A percentile compares a stretch with the other conserved stretches of the same genome.
phyloP scores from a whole-genome alignment of 306 rosid genomes.

The Rosa chinensis region DNA sequence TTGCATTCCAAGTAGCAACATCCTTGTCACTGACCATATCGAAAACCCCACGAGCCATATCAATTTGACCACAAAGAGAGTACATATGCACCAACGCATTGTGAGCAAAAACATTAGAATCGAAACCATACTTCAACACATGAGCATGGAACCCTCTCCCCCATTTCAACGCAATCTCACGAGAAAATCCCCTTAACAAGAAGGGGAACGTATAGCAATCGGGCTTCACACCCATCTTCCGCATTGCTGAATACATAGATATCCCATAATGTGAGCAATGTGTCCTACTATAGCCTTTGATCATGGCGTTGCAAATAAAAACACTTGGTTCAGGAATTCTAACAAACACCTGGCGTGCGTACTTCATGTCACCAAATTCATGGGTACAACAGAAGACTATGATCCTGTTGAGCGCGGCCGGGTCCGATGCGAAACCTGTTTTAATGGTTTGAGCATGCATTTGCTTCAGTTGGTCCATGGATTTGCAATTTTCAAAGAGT shows the following conservation, averaged over 20 bases:
- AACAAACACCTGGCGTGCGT: conserved; percentile 70
- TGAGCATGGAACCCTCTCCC: conserved; percentile 66
- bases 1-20: conserved; percentile 72
- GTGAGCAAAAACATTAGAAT: conserved; percentile 63
- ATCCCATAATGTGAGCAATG: conserved; percentile 46
- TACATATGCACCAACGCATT: conserved; percentile 69
- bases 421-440: conserved; percentile 47
- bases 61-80: conserved; percentile 51
- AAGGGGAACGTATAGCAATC: conserved; percentile 74
- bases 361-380: conserved; percentile 50
- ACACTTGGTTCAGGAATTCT: conserved; percentile 57
- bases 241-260: conserved; percentile 61
- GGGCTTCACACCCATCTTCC: conserved; percentile 47
- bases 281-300: conserved; percentile 66
- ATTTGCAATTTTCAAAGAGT: conserved; percentile 52
- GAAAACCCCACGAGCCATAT: conserved; percentile 61
- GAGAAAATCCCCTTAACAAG: conserved; percentile 64
- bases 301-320: conserved; percentile 73
- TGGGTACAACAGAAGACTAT: conserved; percentile 40
- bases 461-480: conserved; percentile 69
- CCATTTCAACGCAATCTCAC: conserved; percentile 30
- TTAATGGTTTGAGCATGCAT: conserved; percentile 57
- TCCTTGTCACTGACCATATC: conserved; percentile 51
- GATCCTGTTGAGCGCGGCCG: conserved; percentile 39
- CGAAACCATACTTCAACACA: conserved; percentile 63